Evolutionary conservation across 495 filamentous ascomycete genomes (phyloP).

Genomic region (Choiromyces venosus): DNA sequence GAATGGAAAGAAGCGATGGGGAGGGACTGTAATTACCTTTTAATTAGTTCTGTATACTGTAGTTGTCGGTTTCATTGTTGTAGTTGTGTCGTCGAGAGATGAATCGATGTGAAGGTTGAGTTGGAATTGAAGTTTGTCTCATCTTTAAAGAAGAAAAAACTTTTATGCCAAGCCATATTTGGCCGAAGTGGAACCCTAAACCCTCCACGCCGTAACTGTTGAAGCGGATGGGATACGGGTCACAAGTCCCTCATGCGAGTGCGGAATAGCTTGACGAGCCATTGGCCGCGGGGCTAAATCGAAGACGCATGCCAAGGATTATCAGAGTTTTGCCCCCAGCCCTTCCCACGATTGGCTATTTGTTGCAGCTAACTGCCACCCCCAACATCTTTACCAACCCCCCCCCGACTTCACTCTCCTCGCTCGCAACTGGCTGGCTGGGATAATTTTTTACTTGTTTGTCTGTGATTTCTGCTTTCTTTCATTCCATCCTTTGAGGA

Average conservation of each 20-base stretch:
- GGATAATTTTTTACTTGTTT: neutral
- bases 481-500: neutral
- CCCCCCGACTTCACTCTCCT: neutral
- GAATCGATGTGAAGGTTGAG: neutral
- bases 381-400: neutral
- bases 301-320: neutral
- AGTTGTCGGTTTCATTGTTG: neutral
- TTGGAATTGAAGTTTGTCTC: neutral
- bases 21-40: neutral
- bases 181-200: neutral
- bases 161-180: neutral
- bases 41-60: neutral
- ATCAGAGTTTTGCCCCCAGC: neutral
- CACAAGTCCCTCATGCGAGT: neutral
- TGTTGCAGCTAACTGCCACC: neutral
- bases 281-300: neutral
- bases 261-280: neutral
- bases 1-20: neutral
- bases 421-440: neutral
- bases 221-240: neutral
- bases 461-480: neutral
- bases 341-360: neutral
- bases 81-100: neutral
- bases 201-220: neutral
- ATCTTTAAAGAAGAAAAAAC: neutral